Base-by-base conservation (phyloP, 768 basidiomycete genomes). In the Auriscalpium microsporum region DNA sequence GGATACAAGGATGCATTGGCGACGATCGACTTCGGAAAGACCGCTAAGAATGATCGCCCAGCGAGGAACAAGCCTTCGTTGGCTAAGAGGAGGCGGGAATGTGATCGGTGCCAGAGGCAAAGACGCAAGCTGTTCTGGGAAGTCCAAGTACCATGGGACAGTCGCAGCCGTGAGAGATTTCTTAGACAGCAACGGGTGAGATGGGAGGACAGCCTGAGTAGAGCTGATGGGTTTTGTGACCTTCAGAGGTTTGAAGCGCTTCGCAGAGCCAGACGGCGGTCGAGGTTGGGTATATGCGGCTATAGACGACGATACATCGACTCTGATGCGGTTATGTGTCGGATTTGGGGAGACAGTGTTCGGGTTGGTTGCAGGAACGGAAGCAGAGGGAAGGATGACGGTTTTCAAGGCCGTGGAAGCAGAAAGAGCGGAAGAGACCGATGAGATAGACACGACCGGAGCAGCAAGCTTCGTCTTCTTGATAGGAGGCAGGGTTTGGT, bases 31-130 rank as follows among this genome's bases (percentile, higher is more conserved):
- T 8, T 71, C 59, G 5, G 72, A 69, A 3, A 87, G 67, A 6
- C 67, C 70, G 56, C 78, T 78, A 8, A 89, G 69, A 14, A 83
- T 68, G 34, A 87, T 51, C 5, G 86, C 74, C 67, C 83, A 78
- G 3, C 59, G 64, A 19, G 73, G 62, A 4, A 84, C 79, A 53
- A 69, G 73, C 67, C 78, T 85, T 35, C 86, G 72, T 52, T 86
- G 78, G 0, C 80, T 71, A 10, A 84, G 62, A 19, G 74, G 75
- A 0, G 86, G 85, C 1, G 87, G 86, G 35, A 83, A 58, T 5
- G 75, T 70, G 45, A 87, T 78, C 16, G 69, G 58, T 10, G 63
- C 53, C 11, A 86, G 69, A 3, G 58, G 45, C 0, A 60, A 55
- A 0, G 64, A 55, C 0, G 63, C 53, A 14, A 56, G 45, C 4